Evolutionary conservation across 2,329 filamentous ascomycete species (phyloP).

Genomic region (Scedosporium boydii): DNA sequence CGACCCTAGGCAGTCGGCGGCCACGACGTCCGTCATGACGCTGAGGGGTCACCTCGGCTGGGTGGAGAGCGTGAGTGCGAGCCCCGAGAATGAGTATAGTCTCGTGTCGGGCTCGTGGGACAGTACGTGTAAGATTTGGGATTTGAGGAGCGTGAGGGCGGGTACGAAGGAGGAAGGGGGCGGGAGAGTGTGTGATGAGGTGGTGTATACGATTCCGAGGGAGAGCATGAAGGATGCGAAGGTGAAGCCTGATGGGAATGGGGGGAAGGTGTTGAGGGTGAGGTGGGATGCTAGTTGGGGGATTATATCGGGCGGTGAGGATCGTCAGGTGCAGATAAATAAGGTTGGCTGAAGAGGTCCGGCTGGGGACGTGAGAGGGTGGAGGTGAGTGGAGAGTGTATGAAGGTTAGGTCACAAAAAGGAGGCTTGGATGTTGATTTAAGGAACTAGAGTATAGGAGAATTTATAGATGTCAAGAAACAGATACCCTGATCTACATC

Average conservation of each 20-base stretch:
- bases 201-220: conserved; percentile 66
- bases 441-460: background rate
- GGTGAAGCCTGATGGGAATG: conserved; percentile 63
- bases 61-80: conserved; percentile 39
- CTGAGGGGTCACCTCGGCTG: conserved; percentile 80
- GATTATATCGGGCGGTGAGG: conserved; percentile 85
- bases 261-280: conserved; percentile 82
- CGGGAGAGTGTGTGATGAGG: conserved; percentile 54
- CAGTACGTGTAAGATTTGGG: conserved; percentile 89
- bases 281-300: conserved; percentile 79
- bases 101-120: conserved; percentile 86
- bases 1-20: conserved; percentile 73
- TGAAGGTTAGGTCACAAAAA: background rate
- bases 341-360: conserved; percentile 2
- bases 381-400: background rate
- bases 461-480: background rate
- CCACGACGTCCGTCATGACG: conserved; percentile 76
- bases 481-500: background rate
- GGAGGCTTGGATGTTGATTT: background rate
- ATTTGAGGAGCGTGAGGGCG: conserved; percentile 63
- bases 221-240: conserved; percentile 60
- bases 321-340: conserved; percentile 91
- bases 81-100: conserved; percentile 63
- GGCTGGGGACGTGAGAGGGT: too few relatives aligned
- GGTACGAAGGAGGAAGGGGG: conserved; percentile 51